phyloP scores from a whole-genome alignment of 2,329 filamentous ascomycete genomes.

The Colletotrichum shisoi region DNA sequence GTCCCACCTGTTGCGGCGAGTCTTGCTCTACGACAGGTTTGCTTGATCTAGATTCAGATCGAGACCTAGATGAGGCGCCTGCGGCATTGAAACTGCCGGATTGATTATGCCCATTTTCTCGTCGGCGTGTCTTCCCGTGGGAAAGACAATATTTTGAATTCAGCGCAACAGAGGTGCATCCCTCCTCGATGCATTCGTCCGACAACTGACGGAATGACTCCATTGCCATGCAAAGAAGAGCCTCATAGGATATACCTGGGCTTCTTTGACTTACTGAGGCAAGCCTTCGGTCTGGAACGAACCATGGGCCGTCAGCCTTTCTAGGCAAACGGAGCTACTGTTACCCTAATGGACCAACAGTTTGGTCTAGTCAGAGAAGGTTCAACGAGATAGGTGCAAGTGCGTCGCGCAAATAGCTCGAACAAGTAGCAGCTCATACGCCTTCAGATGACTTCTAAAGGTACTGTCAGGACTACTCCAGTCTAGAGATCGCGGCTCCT shows the following conservation, averaged over 20 bases:
- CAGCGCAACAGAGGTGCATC: slow-evolving; percentile 8
- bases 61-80: neutral
- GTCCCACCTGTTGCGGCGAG: neutral
- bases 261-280: neutral
- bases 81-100: neutral
- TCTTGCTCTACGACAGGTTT: neutral
- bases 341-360: no score
- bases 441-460: no score
- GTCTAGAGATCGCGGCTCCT: no score
- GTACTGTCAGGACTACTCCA: no score
- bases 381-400: no score
- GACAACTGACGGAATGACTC: slow-evolving; percentile 10
- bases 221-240: neutral
- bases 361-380: no score
- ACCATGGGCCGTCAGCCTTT: neutral
- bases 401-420: neutral
- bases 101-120: neutral
- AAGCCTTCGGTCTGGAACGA: neutral
- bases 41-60: neutral
- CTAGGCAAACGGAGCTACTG: neutral
- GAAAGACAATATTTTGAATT: slow-evolving; percentile 2
- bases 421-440: neutral
- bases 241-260: slow-evolving; percentile 1
- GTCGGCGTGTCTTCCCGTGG: slow-evolving; percentile 3
- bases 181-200: slow-evolving; percentile 9